Evolutionary conservation across 2,329 filamentous ascomycete species (phyloP), one percentile per base, ranked within the genome.

Genomic region (Curvularia eragrostidis): DNA sequence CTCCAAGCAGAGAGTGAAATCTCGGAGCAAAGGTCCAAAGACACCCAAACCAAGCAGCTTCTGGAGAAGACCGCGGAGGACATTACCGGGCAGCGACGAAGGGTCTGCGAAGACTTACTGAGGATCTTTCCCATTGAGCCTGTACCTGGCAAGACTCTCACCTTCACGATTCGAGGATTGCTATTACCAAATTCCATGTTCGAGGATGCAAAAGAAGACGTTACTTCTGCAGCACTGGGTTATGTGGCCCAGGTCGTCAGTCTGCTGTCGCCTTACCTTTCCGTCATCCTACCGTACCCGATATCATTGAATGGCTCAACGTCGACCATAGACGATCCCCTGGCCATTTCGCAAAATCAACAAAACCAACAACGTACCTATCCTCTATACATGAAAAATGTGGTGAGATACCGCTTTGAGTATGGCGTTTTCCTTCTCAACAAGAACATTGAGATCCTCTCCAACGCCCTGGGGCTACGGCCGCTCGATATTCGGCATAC

Each of bases 351-450:
- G 64, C 73, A 85, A 54, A 32, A 36, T 8, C 44, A 38, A 8
- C 63, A 63, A 32, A 66, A 62, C 38, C 67, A 69, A 18, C 68
- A 65, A 1, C 67, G 74, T 18, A 73, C 66, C 0, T 99, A 96
- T 68, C 95, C 95, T 0, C 83, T 99, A 0, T 93, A 93, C 76
- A 77, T 90, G 79, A 82, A 81, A 58, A 84, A 85, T 71, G 84
- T 86, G 2, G 87, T 92, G 0, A 87, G 93, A 44, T 98, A 94
- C 79, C 88, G 94, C 2, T 98, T 98, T 76, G 94, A 98, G 69
- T 99, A 98, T 75, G 95, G 84, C 10, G 95, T 97, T 73, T 99
- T 98, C 69, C 81, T 98, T n/a, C 84, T 99, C 13, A 98, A 98
- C 80, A 97, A 98, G 78, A 83, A 98, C 71, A 93, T 99, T 54